Evolutionary conservation across 768 basidiomycete genomes (phyloP), one percentile per base, ranked within the genome.

Genomic region (Suillus tomentosus): DNA sequence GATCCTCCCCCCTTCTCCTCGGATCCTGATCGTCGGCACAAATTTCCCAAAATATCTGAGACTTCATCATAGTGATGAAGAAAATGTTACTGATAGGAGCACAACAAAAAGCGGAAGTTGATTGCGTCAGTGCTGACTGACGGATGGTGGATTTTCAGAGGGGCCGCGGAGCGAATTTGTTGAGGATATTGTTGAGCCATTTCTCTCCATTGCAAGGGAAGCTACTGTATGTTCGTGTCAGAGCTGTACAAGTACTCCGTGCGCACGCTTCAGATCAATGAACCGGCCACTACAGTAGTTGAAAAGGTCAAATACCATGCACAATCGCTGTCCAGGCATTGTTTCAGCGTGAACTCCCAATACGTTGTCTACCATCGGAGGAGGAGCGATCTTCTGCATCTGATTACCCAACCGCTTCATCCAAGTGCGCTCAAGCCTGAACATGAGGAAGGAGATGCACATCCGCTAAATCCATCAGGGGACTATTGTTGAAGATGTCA

Each of bases 381-480:
- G 50, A 27, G 27, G 27, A 27, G 17, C 8, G 4, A 80, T 87
- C 47, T 72, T 72, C 0, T 84, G 87, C 70, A 80, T 87, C 43
- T 84, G 87, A 71, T 90, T 87, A 86, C 88, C 86, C 4, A 84
- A 86, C 5, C 73, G 80, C 64, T 82, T 82, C 67, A 84, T 85
- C 24, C 56, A 17, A 57, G 39, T 40, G 5, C 5, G 15, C 15
- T 57, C 22, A 7, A 42, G 40, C 10, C 24, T 11, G 27, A 42
- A 3, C 5, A 17, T 2, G 36, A 56, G 15, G n/a, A 17, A 56
- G 8, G 22, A 56, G 6, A 27, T 31, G 2, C 40, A 19, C 15
- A 39, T 19, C 36, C 31, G 34, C 10, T 31, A n/a, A 54, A n/a
- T n/a, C 2, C 2, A 57, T 57, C 22, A 14, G 9, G 22, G 22